Conservation (phyloP, 2,329 filamentous ascomycete species). For the Pezicula carpinea region DNA sequence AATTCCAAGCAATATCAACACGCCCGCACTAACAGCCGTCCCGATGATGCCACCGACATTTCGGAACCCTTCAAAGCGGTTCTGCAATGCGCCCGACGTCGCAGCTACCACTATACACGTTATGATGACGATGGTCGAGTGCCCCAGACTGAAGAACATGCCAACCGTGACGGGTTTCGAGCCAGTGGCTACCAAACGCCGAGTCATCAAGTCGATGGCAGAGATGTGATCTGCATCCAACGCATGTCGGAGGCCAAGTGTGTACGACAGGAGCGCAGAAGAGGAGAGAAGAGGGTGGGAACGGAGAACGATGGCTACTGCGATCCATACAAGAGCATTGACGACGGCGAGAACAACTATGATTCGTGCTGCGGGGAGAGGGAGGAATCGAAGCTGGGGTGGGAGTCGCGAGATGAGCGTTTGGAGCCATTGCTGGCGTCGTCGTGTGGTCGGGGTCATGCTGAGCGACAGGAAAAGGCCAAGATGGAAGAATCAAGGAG, state of each 20-base stretch:
- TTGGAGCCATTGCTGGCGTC: constrained; percentile 12
- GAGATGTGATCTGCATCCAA: constrained; percentile 89
- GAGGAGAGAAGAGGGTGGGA: constrained; percentile 61
- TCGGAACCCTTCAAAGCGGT: constrained; percentile 75
- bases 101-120: constrained; percentile 91
- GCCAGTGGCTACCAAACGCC: constrained; percentile 78
- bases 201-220: constrained; percentile 93
- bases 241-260: constrained; percentile 87
- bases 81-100: constrained; percentile 76
- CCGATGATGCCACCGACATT: constrained; percentile 84
- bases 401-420: constrained; percentile 8
- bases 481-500: too few species aligned
- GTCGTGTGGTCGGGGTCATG: neutral
- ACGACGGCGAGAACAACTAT: constrained; percentile 45
- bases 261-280: constrained; percentile 80
- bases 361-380: constrained; percentile 29
- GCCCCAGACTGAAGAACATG: constrained; percentile 89
- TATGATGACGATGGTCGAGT: constrained; percentile 87
- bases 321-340: constrained; percentile 53
- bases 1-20: constrained; percentile 75
- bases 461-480: too few species aligned
- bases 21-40: constrained; percentile 77
- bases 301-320: constrained; percentile 46
- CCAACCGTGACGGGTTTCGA: constrained; percentile 87
- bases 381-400: constrained; percentile 17